Evolutionary conservation across 1,284 basidiomycete genomes (phyloP).

Genomic region (Papiliotrema terrestris): DNA sequence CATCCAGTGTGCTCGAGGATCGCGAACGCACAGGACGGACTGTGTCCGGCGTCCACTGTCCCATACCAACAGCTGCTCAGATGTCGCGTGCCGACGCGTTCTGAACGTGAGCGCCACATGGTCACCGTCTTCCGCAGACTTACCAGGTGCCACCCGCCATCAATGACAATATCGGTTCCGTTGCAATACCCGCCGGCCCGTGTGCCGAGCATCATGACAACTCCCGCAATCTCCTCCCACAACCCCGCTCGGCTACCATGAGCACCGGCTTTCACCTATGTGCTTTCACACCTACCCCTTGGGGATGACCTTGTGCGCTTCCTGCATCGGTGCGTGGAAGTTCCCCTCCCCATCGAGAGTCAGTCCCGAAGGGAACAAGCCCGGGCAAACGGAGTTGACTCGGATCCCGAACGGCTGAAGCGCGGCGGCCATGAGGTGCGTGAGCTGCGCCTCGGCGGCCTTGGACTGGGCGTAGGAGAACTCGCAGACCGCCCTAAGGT

Average conservation of each 20-base stretch:
- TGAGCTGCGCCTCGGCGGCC: slow-evolving; percentile 31
- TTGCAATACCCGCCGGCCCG: slow-evolving; percentile 27
- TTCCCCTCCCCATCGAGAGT: slow-evolving; percentile 15
- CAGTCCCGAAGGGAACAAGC: slow-evolving; percentile 29
- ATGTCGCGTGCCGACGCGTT: slow-evolving; percentile 7
- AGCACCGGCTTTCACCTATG: background rate
- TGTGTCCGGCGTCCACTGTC: no score
- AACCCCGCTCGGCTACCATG: slow-evolving; percentile 17
- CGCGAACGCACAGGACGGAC: no score
- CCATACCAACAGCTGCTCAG: no score
- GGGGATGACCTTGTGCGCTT: slow-evolving; percentile 19
- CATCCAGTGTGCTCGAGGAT: no score
- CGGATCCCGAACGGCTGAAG: slow-evolving; percentile 29
- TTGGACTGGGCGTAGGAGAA: slow-evolving; percentile 35
- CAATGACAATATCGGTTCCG: slow-evolving; percentile 18
- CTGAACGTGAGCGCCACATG: background rate
- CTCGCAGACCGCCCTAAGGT: slow-evolving; percentile 22
- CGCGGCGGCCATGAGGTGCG: slow-evolving; percentile 27
- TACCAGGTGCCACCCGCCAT: slow-evolving; percentile 29
- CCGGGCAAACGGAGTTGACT: slow-evolving; percentile 28
- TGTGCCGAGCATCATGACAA: slow-evolving; percentile 27
- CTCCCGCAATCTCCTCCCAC: slow-evolving; percentile 28
- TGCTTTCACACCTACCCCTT: slow-evolving; percentile 13
- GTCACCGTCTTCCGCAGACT: background rate
- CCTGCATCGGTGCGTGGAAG: slow-evolving; percentile 10